Conservation (phyloP, 306 rosid genomes). For the Elaeagnus macrophylla region DNA sequence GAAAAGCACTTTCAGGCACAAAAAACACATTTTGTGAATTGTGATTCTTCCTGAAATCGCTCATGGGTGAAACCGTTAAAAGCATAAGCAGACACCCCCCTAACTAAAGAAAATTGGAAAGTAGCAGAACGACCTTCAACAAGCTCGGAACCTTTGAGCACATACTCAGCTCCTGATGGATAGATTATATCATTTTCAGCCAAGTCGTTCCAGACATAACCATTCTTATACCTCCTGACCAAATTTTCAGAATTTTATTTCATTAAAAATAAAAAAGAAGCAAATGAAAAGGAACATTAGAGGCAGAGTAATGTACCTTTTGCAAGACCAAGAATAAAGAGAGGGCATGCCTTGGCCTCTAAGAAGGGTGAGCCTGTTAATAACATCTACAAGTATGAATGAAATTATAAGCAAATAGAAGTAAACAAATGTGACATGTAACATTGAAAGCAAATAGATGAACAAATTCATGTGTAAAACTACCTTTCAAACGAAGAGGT, state of each 20-base stretch:
- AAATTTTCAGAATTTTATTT: not conserved
- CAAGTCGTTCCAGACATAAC: constrained; percentile 85
- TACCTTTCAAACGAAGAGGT: constrained; percentile 75
- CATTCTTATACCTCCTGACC: constrained; percentile 65
- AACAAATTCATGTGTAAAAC: not conserved
- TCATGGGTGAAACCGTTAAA: no score
- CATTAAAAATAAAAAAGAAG: not conserved
- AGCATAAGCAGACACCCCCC: no score
- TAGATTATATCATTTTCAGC: constrained; percentile 48
- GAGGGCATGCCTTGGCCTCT: constrained; percentile 84
- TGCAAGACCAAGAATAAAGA: constrained; percentile 87
- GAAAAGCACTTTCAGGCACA: no score
- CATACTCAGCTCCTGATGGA: constrained; percentile 77
- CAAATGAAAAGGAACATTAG: not conserved
- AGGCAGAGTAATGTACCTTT: constrained; percentile 33
- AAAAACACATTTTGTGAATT: no score
- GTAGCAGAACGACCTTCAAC: constrained; percentile 47
- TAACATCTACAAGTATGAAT: constrained; percentile 34
- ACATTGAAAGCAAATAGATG: not conserved
- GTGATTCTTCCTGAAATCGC: no score
- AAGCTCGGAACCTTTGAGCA: constrained; percentile 79
- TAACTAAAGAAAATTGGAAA: not conserved
- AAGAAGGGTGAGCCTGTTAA: constrained; percentile 57
- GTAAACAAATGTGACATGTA: not conserved
- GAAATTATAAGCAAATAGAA: not conserved